Percentiles rank a stretch among this genome's conserved stretches.
phyloP scores from a whole-genome alignment of 306 rosid genomes.

The Hylodesmum podocarpum region DNA sequence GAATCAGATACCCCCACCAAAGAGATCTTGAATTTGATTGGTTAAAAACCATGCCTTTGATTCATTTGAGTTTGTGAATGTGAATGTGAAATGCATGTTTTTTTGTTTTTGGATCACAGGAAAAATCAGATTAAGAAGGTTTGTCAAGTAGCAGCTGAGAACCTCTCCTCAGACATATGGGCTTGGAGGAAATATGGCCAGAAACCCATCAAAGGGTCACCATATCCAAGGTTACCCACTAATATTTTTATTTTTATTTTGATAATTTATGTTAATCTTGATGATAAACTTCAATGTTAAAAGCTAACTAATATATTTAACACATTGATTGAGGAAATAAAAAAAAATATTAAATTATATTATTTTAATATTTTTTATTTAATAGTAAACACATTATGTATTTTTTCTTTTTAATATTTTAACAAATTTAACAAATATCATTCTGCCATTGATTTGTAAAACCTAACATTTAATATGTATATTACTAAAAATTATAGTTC shows the following conservation, averaged over 20 bases:
- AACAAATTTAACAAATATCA: too few species aligned
- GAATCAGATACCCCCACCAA: not conserved
- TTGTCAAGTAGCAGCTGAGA: slow-evolving; percentile 81
- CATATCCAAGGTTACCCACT: slow-evolving; percentile 82
- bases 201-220: slow-evolving; percentile 98
- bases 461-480: too few species aligned
- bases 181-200: slow-evolving; percentile 99
- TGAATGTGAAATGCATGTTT: not conserved
- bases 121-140: slow-evolving; percentile 91
- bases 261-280: not conserved
- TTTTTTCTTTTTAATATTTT: too few species aligned
- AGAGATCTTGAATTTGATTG: not conserved
- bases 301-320: too few species aligned
- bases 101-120: slow-evolving; percentile 36
- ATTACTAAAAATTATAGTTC: too few species aligned
- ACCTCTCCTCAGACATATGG: slow-evolving; percentile 89
- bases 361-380: too few species aligned
- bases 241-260: not conserved
- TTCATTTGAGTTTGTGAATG: not conserved
- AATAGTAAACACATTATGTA: too few species aligned
- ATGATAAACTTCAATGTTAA: too few species aligned
- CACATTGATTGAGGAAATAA: too few species aligned
- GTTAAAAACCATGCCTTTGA: not conserved
- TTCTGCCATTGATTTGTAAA: too few species aligned
- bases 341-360: too few species aligned